A percentile compares a stretch with the other conserved stretches of the same genome.
Evolutionary conservation across 352 stramenopile species (phyloP).

Genomic region (Thraustochytrium sp.): DNA sequence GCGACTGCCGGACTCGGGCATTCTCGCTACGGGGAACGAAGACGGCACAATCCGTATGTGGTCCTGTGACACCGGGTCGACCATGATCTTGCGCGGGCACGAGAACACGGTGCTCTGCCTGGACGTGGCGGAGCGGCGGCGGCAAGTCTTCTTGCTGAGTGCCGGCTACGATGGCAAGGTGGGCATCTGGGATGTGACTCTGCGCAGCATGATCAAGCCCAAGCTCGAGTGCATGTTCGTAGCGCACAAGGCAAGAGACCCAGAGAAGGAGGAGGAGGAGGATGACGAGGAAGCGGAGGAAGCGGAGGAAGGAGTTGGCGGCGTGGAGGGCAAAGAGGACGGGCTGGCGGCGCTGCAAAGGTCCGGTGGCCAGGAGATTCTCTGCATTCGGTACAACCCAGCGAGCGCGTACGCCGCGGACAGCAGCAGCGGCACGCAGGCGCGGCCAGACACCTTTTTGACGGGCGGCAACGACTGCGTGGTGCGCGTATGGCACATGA

Average conservation of each 20-base stretch:
- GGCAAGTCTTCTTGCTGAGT: background rate
- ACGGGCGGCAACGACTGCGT: constrained; percentile 31
- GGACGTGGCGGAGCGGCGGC: background rate
- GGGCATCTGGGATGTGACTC: constrained; percentile 21
- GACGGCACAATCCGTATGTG: constrained; percentile 20
- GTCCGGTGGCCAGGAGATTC: constrained; percentile 2
- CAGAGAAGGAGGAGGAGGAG: no score
- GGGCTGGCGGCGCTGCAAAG: background rate
- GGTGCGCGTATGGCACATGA: constrained; percentile 12
- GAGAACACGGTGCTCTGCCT: constrained; percentile 31
- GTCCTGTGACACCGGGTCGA: constrained; percentile 33
- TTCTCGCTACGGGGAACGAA: constrained; percentile 31
- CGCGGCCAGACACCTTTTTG: constrained; percentile 16
- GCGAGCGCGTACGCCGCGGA: background rate
- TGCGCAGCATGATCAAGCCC: constrained; percentile 10
- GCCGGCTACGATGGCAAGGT: constrained; percentile 11
- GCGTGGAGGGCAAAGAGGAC: background rate
- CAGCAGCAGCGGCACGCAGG: background rate
- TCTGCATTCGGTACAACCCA: constrained; percentile 27
- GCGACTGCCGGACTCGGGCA: constrained; percentile 2
- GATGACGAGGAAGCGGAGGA: no score
- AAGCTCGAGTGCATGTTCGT: constrained; percentile 7
- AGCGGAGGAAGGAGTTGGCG: background rate
- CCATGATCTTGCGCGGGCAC: constrained; percentile 1
- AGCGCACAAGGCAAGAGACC: background rate